These are phyloP conservation scores for Linaria vulgaris DNA, from an alignment of 257 asterid genomes.

Conservation along the genomic window DNA sequence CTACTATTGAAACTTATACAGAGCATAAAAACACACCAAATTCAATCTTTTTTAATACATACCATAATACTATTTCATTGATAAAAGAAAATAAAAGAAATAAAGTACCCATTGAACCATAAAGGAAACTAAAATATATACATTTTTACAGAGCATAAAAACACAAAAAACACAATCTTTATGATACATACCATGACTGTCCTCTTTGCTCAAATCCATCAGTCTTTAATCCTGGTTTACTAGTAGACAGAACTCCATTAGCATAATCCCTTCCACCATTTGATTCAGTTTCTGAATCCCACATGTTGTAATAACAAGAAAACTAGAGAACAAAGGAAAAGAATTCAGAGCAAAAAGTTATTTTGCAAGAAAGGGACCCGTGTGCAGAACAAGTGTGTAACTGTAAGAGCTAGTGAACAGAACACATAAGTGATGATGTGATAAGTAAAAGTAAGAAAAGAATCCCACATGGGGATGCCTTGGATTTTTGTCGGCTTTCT, in stretches of 20 bases:
- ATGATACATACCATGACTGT: constrained; percentile 64
- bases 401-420: constrained; percentile 21
- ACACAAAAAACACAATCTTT: not conserved
- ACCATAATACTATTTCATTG: too few relatives aligned
- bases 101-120: too few relatives aligned
- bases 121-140: too few relatives aligned
- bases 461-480: constrained; percentile 73
- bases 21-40: too few relatives aligned
- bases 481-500: constrained; percentile 73
- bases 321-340: constrained; percentile 12
- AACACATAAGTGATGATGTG: constrained; percentile 18
- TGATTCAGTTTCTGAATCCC: constrained; percentile 85
- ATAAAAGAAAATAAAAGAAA: too few relatives aligned
- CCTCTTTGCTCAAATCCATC: constrained; percentile 93
- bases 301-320: constrained; percentile 44
- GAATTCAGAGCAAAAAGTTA: constrained; percentile 7
- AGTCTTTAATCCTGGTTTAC: constrained; percentile 58
- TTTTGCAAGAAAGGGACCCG: constrained; percentile 21
- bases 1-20: too few relatives aligned
- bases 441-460: constrained; percentile 27
- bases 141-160: too few relatives aligned
- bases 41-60: too few relatives aligned
- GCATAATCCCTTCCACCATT: constrained; percentile 56
- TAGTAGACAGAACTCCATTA: constrained; percentile 58
- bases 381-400: constrained; percentile 19